These are phyloP conservation scores for Rhodofomes roseus DNA, from an alignment of 1,284 basidiomycete genomes.

Conservation along the genomic window DNA sequence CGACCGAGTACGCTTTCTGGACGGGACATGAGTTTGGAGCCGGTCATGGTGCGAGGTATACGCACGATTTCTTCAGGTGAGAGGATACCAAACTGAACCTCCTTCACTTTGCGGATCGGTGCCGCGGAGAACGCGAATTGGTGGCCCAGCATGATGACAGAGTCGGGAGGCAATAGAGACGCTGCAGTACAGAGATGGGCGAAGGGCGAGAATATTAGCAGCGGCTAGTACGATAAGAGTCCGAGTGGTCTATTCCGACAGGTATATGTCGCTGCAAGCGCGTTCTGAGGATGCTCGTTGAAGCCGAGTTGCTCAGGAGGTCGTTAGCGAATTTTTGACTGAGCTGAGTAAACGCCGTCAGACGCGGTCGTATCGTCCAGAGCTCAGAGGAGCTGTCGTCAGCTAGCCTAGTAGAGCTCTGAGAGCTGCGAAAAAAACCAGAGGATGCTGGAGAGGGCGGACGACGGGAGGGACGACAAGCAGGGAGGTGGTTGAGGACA, in stretches of 20 bases:
- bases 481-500: constrained; percentile 24
- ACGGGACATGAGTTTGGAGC: not conserved
- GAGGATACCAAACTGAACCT: constrained; percentile 99
- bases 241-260: constrained; percentile 11
- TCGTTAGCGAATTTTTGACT: constrained; percentile 19
- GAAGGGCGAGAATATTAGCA: constrained; percentile 10
- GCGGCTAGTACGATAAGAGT: not conserved
- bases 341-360: constrained; percentile 19
- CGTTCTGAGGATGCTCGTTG: not conserved
- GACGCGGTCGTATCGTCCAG: constrained; percentile 4
- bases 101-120: constrained; percentile 90
- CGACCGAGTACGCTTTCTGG: constrained; percentile 96
- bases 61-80: constrained; percentile 99
- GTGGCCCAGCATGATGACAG: constrained; percentile 67
- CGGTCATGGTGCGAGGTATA: constrained; percentile 17
- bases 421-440: constrained; percentile 2
- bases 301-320: constrained; percentile 12
- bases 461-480: constrained; percentile 11
- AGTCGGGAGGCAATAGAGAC: constrained; percentile 14
- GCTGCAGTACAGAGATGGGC: constrained; percentile 15
- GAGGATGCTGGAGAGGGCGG: not conserved
- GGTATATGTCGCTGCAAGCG: not conserved
- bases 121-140: constrained; percentile 91
- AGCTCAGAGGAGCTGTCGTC: constrained; percentile 5
- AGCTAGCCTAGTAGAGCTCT: not conserved